Conservation (phyloP, 768 basidiomycete species). For the Lyophyllum shimeji region DNA sequence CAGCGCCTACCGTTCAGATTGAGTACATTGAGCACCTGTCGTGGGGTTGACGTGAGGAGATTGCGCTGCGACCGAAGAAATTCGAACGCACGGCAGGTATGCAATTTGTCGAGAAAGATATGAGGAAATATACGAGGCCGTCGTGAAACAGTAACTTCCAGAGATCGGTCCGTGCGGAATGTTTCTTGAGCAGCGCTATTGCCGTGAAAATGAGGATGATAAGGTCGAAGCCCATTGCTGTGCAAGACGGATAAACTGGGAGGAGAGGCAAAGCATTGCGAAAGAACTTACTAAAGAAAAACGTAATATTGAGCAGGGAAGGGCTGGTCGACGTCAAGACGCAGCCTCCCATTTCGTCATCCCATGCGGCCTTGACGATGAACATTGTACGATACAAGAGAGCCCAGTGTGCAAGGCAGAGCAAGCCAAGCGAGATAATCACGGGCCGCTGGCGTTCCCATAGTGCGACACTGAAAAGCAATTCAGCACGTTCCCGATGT, state of each 20-base stretch:
- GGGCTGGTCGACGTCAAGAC: constrained; percentile 54
- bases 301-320: constrained; percentile 58
- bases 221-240: constrained; percentile 73
- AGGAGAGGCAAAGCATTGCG: background rate
- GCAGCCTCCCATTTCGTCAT: constrained; percentile 38
- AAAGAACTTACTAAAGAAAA: constrained; percentile 62
- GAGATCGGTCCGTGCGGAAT: constrained; percentile 56
- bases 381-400: constrained; percentile 72
- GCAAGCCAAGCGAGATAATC: constrained; percentile 46
- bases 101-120: constrained; percentile 65
- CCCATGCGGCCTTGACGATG: constrained; percentile 59
- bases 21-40: constrained; percentile 55
- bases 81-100: constrained; percentile 53
- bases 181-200: constrained; percentile 49
- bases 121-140: constrained; percentile 67
- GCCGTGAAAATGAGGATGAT: constrained; percentile 57
- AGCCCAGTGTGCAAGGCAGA: constrained; percentile 65
- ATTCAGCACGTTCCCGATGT: constrained; percentile 4
- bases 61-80: background rate
- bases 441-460: constrained; percentile 63
- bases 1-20: constrained; percentile 55
- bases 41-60: background rate
- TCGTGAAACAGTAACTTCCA: constrained; percentile 74
- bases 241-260: background rate
- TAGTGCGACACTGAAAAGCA: constrained; percentile 52